Evolutionary conservation across 2,329 filamentous ascomycete genomes (phyloP).

Genomic region (Gnomoniopsis smithogilvyi): DNA sequence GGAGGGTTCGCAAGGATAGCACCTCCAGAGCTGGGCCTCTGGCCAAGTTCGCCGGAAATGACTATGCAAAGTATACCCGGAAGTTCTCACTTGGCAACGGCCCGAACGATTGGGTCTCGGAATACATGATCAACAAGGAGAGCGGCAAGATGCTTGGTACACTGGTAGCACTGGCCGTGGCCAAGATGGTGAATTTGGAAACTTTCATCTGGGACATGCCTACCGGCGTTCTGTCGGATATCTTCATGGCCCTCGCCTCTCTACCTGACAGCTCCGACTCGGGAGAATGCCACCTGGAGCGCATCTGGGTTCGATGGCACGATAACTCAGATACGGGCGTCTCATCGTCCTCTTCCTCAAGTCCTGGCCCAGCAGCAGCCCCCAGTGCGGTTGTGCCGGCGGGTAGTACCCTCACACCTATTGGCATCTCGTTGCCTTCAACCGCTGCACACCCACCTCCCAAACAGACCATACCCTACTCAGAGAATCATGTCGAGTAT

Average conservation of each 20-base stretch:
- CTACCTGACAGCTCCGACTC: conserved; percentile 59
- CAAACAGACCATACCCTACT: conserved; percentile 41
- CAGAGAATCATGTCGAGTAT: conserved; percentile 64
- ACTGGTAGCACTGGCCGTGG: conserved; percentile 73
- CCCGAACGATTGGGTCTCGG: conserved; percentile 71
- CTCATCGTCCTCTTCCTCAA: conserved; percentile 28
- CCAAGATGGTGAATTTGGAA: conserved; percentile 78
- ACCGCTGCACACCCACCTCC: conserved; percentile 28
- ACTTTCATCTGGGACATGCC: conserved; percentile 89
- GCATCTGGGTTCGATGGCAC: conserved; percentile 80
- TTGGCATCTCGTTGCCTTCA: conserved; percentile 36
- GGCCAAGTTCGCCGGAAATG: conserved; percentile 45
- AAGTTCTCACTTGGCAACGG: conserved; percentile 87
- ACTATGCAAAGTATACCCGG: conserved; percentile 74
- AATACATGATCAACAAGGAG: conserved; percentile 80
- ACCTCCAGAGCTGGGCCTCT: conserved; percentile 20
- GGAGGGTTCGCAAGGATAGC: conserved; percentile 29
- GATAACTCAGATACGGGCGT: conserved; percentile 58
- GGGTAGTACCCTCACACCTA: conserved; percentile 37
- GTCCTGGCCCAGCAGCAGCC: conserved; percentile 20
- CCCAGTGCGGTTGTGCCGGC: conserved; percentile 25
- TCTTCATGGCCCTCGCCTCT: conserved; percentile 75
- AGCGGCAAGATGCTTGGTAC: conserved; percentile 87
- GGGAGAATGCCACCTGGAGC: conserved; percentile 63
- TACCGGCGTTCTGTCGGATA: conserved; percentile 75